Evolutionary conservation across 176 grass and related monocot species (phyloP).

Genomic region (Oryza glaberrima): DNA sequence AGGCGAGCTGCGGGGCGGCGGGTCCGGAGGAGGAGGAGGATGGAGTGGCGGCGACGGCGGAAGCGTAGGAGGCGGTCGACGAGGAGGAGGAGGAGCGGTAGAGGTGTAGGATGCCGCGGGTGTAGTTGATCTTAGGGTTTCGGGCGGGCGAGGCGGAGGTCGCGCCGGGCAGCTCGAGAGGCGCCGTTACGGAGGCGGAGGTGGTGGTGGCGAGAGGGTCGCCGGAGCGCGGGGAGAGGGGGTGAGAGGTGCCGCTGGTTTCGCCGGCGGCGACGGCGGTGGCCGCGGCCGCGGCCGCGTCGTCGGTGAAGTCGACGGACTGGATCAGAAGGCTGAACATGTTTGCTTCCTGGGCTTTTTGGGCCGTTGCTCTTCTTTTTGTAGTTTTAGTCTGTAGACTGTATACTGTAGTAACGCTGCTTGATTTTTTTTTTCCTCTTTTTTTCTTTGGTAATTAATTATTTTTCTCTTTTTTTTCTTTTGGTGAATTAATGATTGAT

Average conservation of each 20-base stretch:
- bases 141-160: slow-evolving; percentile 22
- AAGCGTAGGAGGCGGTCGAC: slow-evolving; percentile 48
- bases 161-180: slow-evolving; percentile 44
- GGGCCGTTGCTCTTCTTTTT: background rate
- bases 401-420: background rate
- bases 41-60: slow-evolving; percentile 45
- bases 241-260: slow-evolving; percentile 5
- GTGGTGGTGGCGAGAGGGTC: slow-evolving; percentile 15
- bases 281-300: background rate
- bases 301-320: slow-evolving; percentile 53
- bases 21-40: slow-evolving; percentile 51
- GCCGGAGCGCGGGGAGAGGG: slow-evolving; percentile 4
- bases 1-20: slow-evolving; percentile 10
- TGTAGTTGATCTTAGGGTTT: slow-evolving; percentile 67
- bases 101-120: slow-evolving; percentile 78
- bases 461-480: background rate
- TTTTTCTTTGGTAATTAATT: background rate
- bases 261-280: slow-evolving; percentile 33
- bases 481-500: background rate
- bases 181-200: slow-evolving; percentile 20
- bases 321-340: slow-evolving; percentile 86
- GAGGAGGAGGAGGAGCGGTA: slow-evolving; percentile 60
- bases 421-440: background rate
- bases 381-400: background rate
- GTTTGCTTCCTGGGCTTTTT: slow-evolving; percentile 33